Evolutionary conservation across 2,329 filamentous ascomycete species (phyloP).

Genomic region (Hirsutella minnesotensis): DNA sequence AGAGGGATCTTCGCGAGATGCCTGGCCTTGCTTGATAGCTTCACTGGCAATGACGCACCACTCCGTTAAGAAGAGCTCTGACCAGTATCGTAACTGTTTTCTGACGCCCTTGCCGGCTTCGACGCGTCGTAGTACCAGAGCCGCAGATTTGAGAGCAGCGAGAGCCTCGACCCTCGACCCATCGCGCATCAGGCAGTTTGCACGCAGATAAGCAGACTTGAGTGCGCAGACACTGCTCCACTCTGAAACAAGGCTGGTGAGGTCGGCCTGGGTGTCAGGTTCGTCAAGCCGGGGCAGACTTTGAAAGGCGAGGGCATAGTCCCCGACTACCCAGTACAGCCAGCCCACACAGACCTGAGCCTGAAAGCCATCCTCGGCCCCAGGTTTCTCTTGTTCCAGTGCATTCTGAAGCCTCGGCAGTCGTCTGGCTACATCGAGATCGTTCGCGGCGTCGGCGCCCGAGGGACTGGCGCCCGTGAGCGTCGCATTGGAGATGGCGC

Average conservation of each 20-base stretch:
- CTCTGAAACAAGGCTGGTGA: constrained; percentile 43
- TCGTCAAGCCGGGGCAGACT: constrained; percentile 52
- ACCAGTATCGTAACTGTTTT: constrained; percentile 64
- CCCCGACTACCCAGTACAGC: constrained; percentile 68
- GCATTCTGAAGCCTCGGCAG: constrained; percentile 40
- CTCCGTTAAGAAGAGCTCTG: constrained; percentile 65
- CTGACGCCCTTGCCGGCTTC: constrained; percentile 40
- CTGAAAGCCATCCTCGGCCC: constrained; percentile 55
- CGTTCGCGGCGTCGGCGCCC: constrained; percentile 26
- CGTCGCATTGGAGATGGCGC: constrained; percentile 46
- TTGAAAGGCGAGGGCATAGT: constrained; percentile 49
- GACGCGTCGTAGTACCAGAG: constrained; percentile 48
- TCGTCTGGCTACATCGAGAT: constrained; percentile 32
- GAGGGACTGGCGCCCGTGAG: constrained; percentile 27
- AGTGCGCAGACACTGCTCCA: constrained; percentile 78
- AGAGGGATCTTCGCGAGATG: constrained; percentile 37
- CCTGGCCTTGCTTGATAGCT: constrained; percentile 38
- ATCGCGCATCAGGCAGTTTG: constrained; percentile 44
- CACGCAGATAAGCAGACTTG: constrained; percentile 68
- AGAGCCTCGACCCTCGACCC: constrained; percentile 47
- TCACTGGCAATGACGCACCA: constrained; percentile 59
- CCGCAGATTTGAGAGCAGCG: constrained; percentile 51
- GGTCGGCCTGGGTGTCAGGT: constrained; percentile 39
- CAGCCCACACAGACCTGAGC: constrained; percentile 75
- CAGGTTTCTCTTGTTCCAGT: constrained; percentile 44